These are phyloP conservation scores for Aureobasidium namibiae DNA, from an alignment of 2,329 filamentous ascomycete genomes.

Conservation along the genomic window DNA sequence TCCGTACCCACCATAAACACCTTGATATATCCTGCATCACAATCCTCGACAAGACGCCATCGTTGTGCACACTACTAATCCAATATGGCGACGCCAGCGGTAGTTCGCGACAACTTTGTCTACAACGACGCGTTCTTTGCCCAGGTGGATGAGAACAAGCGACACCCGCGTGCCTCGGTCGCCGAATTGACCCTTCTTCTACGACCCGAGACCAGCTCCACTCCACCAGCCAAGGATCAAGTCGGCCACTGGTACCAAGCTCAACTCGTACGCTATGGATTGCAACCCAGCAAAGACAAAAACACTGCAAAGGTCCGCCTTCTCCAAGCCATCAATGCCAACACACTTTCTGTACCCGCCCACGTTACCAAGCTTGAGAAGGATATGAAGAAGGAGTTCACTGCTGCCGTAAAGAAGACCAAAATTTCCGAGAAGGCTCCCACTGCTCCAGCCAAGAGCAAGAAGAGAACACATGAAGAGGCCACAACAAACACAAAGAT, in stretches of 20 bases:
- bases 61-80: not conserved
- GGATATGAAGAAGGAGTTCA: conserved; percentile 52
- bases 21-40: not conserved
- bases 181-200: not conserved
- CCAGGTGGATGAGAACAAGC: conserved; percentile 21
- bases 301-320: conserved; percentile 51
- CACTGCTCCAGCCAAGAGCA: conserved; percentile 3
- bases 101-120: conserved; percentile 23
- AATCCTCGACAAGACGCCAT: not conserved
- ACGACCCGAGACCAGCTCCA: not conserved
- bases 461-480: conserved; percentile 21
- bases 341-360: conserved; percentile 41
- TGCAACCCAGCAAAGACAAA: conserved; percentile 50
- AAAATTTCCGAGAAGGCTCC: conserved; percentile 24
- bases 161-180: conserved; percentile 21
- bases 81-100: not conserved
- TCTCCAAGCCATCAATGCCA: conserved; percentile 46
- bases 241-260: conserved; percentile 56
- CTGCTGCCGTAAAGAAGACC: conserved; percentile 41
- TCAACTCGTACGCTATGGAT: conserved; percentile 55
- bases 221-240: conserved; percentile 34
- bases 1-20: not conserved
- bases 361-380: conserved; percentile 43
- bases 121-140: conserved; percentile 24
- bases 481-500: conserved; percentile 19